Evolutionary conservation across 1,284 basidiomycete genomes (phyloP).

Genomic region (Papiliotrema laurentii): DNA sequence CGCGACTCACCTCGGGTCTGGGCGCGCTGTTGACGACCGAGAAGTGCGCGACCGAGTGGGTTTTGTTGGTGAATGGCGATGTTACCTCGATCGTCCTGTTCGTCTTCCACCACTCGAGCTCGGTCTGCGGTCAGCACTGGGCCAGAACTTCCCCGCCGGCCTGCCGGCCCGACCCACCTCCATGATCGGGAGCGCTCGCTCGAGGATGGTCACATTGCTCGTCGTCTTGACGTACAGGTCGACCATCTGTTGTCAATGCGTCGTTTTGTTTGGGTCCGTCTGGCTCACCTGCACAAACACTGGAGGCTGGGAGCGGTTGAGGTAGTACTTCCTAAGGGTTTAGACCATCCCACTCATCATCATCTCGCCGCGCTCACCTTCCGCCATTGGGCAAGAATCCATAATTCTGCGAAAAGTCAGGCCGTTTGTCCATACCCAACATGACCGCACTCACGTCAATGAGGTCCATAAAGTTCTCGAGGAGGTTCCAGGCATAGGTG

Average conservation of each 20-base stretch:
- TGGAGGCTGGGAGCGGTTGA: constrained; percentile 86
- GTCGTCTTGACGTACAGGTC: constrained; percentile 59
- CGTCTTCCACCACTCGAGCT: constrained; percentile 74
- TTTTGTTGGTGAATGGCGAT: constrained; percentile 64
- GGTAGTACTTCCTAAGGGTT: constrained; percentile 48
- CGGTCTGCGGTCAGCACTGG: constrained; percentile 52
- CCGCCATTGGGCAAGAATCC: constrained; percentile 94
- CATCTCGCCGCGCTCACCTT: constrained; percentile 46
- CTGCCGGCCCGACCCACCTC: constrained; percentile 47
- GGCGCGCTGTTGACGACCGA: constrained; percentile 74
- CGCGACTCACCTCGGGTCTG: constrained; percentile 69
- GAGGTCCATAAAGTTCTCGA: constrained; percentile 92
- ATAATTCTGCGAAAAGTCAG: constrained; percentile 21
- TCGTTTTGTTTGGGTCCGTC: background rate
- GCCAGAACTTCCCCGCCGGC: background rate
- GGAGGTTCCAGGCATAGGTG: constrained; percentile 65
- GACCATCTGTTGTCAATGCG: constrained; percentile 56
- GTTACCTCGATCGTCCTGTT: constrained; percentile 70
- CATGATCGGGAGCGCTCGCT: constrained; percentile 60
- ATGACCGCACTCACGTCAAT: constrained; percentile 54
- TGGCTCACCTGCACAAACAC: constrained; percentile 68
- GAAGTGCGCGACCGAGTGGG: constrained; percentile 66
- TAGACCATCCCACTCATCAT: constrained; percentile 55
- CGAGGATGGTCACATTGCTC: constrained; percentile 61
- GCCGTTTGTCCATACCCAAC: background rate